These are phyloP conservation scores for Centrapalus pauciflorus DNA, from an alignment of 129 eudicot genomes.

Conservation along the genomic window DNA sequence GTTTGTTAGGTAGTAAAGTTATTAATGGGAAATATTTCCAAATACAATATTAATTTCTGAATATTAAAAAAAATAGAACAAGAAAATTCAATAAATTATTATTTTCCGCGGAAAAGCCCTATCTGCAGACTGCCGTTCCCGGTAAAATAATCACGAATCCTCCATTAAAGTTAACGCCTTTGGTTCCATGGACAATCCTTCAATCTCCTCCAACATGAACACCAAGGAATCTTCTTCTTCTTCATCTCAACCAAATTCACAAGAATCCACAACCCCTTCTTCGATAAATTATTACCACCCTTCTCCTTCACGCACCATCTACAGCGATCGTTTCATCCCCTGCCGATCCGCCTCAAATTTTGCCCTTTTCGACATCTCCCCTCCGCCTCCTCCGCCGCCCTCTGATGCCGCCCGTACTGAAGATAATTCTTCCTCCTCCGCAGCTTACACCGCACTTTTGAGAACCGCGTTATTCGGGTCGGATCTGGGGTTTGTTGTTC, in stretches of 20 bases:
- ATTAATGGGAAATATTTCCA: too few species aligned
- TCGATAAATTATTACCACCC: constrained; percentile 34
- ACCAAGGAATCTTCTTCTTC: constrained; percentile 10
- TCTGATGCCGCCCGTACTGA: constrained; percentile 47
- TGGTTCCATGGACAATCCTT: neutral
- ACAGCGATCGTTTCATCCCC: constrained; percentile 87
- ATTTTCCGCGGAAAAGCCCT: constrained; percentile 14
- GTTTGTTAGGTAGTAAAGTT: too few species aligned
- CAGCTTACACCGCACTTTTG: constrained; percentile 58
- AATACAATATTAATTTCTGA: too few species aligned
- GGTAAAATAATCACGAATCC: constrained; percentile 17
- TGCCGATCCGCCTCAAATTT: constrained; percentile 63
- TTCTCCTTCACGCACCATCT: constrained; percentile 66
- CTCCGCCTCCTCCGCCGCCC: constrained; percentile 30
- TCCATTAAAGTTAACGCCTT: neutral
- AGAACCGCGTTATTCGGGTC: constrained; percentile 81
- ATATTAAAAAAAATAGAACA: neutral
- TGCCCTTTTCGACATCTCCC: constrained; percentile 57
- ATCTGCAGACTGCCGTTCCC: constrained; percentile 1
- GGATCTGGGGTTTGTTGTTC: constrained; percentile 40
- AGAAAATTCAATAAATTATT: neutral
- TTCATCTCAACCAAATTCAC: neutral
- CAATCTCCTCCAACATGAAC: constrained; percentile 8
- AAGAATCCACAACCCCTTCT: neutral
- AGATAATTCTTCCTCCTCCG: constrained; percentile 32